Base-by-base conservation (phyloP, 2,329 filamentous ascomycete genomes). In the Fusarium pininemorale region DNA sequence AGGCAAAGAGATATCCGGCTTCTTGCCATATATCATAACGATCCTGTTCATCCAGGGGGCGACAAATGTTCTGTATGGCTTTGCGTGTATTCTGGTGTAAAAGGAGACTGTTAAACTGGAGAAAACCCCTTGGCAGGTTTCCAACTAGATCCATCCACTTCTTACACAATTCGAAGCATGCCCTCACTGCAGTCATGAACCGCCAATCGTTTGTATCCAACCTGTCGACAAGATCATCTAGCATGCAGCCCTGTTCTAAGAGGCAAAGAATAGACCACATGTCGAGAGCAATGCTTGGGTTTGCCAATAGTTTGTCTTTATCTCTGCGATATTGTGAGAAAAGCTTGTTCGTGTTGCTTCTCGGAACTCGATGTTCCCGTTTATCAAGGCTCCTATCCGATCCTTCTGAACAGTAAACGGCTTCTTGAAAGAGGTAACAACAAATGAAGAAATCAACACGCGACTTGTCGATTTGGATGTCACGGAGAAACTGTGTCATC, bases 361-460 rank as follows among this genome's bases (percentile, higher is more conserved):
- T 18, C 4, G 7, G 7, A 20, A 20, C 7, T 9, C 0, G 24
- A 0, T 26, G 7, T 6, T 12, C 24, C 6, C 0, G 4, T 13
- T 3, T 13, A 18, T 3, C 24, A 3, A 26, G 0, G 0, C 0
- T 6, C 0, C 4, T 26, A 1, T 0, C 16, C 0, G 16, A 20
- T 13, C 0, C 13, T 20, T 26, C 42, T 13, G 26, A 20, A 26
- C 24, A 10, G 0, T 10, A 0, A 14, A 9, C 5, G 5, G 24
- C 24, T 20, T 26, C 42, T 45, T 45, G 0, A 14, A 45, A 20
- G 7, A 20, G 12, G 12, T 45, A 26, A 26, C 24, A 45, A 7
- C 42, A 45, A 26, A 7, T 20, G 0, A 45, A 45, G 7, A 26
- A 45, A 6, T 45, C 24, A 20, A 10, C 24, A 45, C 3, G 24